Conservation (phyloP, 2,329 filamentous ascomycete genomes). For the Colletotrichum chrysophilum region DNA sequence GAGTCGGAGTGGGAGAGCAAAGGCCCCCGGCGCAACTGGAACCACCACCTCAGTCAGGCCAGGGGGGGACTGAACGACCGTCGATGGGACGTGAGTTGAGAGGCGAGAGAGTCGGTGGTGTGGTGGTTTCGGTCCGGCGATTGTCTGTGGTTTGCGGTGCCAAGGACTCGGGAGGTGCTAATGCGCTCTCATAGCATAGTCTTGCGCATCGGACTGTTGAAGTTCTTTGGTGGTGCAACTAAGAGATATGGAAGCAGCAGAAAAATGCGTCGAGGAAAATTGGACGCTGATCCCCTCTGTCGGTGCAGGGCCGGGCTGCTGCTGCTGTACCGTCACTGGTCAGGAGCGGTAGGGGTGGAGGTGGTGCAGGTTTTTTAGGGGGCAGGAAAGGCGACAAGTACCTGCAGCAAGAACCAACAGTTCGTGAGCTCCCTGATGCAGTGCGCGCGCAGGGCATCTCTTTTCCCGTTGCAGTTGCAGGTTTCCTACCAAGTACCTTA, state of each 20-base stretch:
- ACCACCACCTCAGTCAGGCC: neutral
- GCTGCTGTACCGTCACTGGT: neutral
- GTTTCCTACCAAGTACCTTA: neutral
- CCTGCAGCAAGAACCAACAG: conserved; percentile 24
- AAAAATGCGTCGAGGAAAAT: conserved; percentile 10
- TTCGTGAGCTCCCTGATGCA: conserved; percentile 9
- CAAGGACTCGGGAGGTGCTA: neutral
- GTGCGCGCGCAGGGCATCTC: neutral
- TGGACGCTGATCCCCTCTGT: conserved; percentile 16
- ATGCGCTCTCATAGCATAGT: conserved; percentile 5
- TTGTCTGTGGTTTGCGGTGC: neutral
- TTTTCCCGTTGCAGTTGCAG: conserved; percentile 1
- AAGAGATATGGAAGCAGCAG: neutral
- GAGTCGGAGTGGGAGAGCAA: neutral
- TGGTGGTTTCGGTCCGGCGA: neutral
- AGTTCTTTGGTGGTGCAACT: conserved; percentile 11
- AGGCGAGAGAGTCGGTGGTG: neutral
- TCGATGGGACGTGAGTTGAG: neutral
- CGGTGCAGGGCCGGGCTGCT: neutral
- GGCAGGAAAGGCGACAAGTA: conserved; percentile 14
- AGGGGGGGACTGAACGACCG: neutral
- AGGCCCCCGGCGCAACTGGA: conserved; percentile 15
- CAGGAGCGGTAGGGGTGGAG: conserved; percentile 10
- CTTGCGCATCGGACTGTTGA: neutral
- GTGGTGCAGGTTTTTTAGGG: conserved; percentile 5